A percentile compares a stretch with the other conserved stretches of the same genome.
Conservation (phyloP, 345 rosid genomes). For the Arabis alpina region DNA sequence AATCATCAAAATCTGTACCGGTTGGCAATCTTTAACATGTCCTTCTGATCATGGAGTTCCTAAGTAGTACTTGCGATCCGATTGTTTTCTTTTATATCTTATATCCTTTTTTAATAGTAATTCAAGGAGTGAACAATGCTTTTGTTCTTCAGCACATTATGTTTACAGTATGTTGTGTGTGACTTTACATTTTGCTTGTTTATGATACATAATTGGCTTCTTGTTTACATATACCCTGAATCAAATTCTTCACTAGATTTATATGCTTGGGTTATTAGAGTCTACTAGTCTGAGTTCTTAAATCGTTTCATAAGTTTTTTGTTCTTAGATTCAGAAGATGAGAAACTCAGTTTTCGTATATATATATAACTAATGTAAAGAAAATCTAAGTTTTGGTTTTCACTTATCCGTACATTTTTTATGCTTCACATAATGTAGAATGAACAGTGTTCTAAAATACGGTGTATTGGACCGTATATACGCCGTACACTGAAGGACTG, state of each 20-base stretch:
- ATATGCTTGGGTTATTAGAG: slow-evolving; percentile 2
- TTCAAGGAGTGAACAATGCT: slow-evolving; percentile 10
- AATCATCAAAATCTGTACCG: slow-evolving; percentile 57
- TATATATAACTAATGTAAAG: not conserved
- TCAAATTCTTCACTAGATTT: slow-evolving; percentile 7
- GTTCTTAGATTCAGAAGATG: slow-evolving; percentile 3
- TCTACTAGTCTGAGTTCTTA: not conserved
- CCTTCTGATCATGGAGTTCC: slow-evolving; percentile 45
- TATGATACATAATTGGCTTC: slow-evolving; percentile 23
- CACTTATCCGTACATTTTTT: not conserved
- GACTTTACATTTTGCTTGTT: slow-evolving; percentile 3
- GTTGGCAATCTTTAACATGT: slow-evolving; percentile 66
- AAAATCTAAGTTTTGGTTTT: slow-evolving; percentile 20
- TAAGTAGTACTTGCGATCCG: slow-evolving; percentile 28
- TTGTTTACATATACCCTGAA: slow-evolving; percentile 8
- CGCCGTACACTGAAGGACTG: no score
- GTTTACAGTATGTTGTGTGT: slow-evolving; percentile 22
- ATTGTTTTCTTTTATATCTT: slow-evolving; percentile 6
- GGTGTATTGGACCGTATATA: no score
- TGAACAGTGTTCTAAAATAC: no score
- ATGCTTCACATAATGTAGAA: not conserved
- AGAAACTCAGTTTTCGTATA: not conserved
- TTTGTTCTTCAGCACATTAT: slow-evolving; percentile 26
- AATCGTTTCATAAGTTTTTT: not conserved
- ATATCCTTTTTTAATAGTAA: not conserved